Evolutionary conservation across 306 rosid species (phyloP), one percentile per base, ranked within the genome.

Genomic region (Potentilla sterilis): DNA sequence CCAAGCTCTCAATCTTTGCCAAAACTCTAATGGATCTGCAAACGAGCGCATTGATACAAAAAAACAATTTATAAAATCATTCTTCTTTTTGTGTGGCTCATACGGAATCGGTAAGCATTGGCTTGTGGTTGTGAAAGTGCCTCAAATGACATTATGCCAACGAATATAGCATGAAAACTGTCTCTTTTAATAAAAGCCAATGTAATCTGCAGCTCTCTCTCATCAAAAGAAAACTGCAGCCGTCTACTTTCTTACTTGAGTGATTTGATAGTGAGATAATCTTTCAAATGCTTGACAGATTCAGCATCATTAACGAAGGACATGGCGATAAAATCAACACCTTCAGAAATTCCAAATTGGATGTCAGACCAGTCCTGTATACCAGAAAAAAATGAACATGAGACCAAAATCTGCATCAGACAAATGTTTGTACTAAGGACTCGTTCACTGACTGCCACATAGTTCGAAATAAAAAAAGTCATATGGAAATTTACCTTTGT

Each of bases 1-100:
- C 97, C 83, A 86, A 83, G 89, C 96, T 91, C 87, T 93, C 97
- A 74, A 91, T 87, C 88, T 93, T 93, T 3, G 97, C 92, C 84
- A 93, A 79, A 66, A 93, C 91, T 82, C 80, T 84, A 40, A 88
- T 77, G 46, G 89, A 82, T 71, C 98, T 93, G 90, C 71, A 49
- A 47, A 70, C 78, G 75, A 69, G 59, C 73, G 14, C 52, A 32
- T 61, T 4, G 28, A 40, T 66, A 49, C 52, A 75, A 75, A 59
- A 40, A 28, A 28, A 28, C 0, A 28, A 35, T 6, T 65, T 1
- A 28, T 19, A 10, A 6, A 35, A 65, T 70, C 24, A 21, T 3
- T 46, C n/a, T 54, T 77, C 13, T 9, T 42, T 5, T 9, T 3
- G 7, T 9, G 40, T 40, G 67, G 54, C 54, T 42, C 28, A 43